Base-by-base conservation (phyloP, 1,284 basidiomycete species). In the Pseudomicrostroma phylloplanum region DNA sequence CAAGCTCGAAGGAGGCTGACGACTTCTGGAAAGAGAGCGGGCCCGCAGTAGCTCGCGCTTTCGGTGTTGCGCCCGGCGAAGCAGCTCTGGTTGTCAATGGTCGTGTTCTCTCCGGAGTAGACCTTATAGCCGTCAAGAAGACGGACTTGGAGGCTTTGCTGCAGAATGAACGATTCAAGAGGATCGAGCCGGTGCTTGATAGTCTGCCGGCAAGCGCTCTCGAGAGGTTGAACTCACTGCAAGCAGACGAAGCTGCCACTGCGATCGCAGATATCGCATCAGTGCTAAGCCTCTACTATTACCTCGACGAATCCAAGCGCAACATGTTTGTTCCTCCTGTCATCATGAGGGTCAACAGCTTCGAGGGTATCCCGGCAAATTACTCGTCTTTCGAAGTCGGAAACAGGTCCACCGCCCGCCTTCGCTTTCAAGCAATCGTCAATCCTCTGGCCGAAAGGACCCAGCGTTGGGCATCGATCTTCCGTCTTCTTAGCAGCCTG, bases 401-500 rank as follows among this genome's bases (percentile, higher is more conserved):
- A 3, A 82, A 90, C 67, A 83, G 85, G 7, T 76, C 82, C 0
- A 85, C 83, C 0, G 88, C 92, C 0, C 72, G 89, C 19, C 85
- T 88, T 66, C 87, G 89, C 43, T 81, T 96, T 46, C 88, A 85
- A 0, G 83, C 89, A 8, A 76, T 96, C 4, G 67, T 97, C 8
- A 89, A 97, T 74, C 94, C 94, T 0, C 77, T 96, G 26, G 91
- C 88, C 51, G 89, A 91, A 76, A 80, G 83, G 6, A 90, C 90
- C 6, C 92, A 96, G 77, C 86, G 86, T 67, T 93, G 90, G 88
- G 85, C 90, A 0, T 21, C 86, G 58, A 79, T 96, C 41, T 13
- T 73, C 8, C 30, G 55, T 11, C 65, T 71, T 63, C 57, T 76
- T 15, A 26, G 61, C n/a, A 46, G 61, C 26, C 19, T 76, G 49